Conservation (phyloP, 2,329 filamentous ascomycete genomes). For the Apiospora hydei region DNA sequence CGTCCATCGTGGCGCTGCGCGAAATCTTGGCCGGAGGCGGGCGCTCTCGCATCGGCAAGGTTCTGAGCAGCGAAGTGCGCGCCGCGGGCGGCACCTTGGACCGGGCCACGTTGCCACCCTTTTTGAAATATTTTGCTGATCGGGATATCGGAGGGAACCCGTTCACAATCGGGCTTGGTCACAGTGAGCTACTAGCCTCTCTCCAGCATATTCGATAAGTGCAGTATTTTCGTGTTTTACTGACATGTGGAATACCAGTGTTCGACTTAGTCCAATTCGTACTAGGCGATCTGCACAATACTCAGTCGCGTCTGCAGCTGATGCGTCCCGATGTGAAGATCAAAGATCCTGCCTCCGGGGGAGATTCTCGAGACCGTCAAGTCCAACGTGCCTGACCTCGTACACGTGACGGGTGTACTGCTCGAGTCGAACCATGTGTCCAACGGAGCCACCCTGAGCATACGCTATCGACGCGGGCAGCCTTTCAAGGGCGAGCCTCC, state of each 20-base stretch:
- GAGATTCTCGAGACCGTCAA: constrained; percentile 41
- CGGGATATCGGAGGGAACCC: constrained; percentile 54
- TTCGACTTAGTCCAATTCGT: constrained; percentile 53
- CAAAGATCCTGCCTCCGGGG: constrained; percentile 42
- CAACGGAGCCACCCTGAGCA: constrained; percentile 47
- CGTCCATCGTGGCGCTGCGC: constrained; percentile 50
- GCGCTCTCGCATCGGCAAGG: constrained; percentile 51
- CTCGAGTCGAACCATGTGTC: constrained; percentile 32
- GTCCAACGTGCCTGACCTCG: constrained; percentile 37
- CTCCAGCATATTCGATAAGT: too few species aligned
- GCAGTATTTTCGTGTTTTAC: constrained; percentile 27
- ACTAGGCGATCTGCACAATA: constrained; percentile 50
- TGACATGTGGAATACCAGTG: constrained; percentile 20
- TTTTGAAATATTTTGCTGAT: constrained; percentile 55
- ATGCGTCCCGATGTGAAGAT: constrained; percentile 51
- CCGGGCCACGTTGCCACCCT: constrained; percentile 40
- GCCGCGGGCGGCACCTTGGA: constrained; percentile 45
- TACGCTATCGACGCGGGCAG: constrained; percentile 53
- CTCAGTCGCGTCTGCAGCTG: constrained; percentile 49
- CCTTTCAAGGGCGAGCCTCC: constrained; percentile 54
- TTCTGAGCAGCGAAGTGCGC: constrained; percentile 56
- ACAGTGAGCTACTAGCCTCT: constrained; percentile 23
- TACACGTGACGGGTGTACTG: constrained; percentile 40
- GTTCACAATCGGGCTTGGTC: constrained; percentile 37
- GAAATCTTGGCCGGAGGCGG: constrained; percentile 49